Evolutionary conservation across 2,329 filamentous ascomycete species (phyloP).

Genomic region (Sporothrix pseudoabietina): DNA sequence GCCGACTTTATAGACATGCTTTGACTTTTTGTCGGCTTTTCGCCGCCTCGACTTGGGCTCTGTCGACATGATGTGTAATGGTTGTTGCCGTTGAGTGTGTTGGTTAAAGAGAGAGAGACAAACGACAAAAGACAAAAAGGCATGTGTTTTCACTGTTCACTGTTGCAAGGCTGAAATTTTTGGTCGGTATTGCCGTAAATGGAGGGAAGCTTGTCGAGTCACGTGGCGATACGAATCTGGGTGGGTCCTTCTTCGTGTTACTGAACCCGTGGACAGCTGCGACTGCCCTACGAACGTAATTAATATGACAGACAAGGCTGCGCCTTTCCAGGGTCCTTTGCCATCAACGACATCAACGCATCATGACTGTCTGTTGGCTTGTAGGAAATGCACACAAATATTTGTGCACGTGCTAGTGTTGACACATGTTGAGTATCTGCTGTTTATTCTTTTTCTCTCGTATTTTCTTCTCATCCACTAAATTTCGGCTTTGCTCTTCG

Average conservation of each 20-base stretch:
- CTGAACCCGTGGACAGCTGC: background rate
- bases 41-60: slow-evolving; percentile 23
- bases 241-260: background rate
- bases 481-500: background rate
- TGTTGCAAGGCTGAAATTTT: slow-evolving; percentile 18
- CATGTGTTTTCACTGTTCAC: background rate
- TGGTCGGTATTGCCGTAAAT: slow-evolving; percentile 13
- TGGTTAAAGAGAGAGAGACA: background rate
- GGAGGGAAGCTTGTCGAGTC: background rate
- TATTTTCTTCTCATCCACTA: background rate
- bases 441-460: background rate
- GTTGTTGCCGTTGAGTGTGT: background rate
- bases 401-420: too few relatives aligned
- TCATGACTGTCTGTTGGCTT: background rate
- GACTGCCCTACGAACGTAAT: background rate
- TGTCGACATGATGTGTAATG: slow-evolving; percentile 24
- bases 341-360: background rate
- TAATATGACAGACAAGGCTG: background rate
- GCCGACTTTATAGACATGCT: slow-evolving; percentile 30
- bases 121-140: background rate
- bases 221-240: background rate
- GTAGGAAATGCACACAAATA: too few relatives aligned
- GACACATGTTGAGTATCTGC: too few relatives aligned
- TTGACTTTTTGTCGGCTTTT: slow-evolving; percentile 27
- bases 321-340: background rate